Evolutionary conservation across 306 rosid genomes (phyloP).

Genomic region (Betula pendula): DNA sequence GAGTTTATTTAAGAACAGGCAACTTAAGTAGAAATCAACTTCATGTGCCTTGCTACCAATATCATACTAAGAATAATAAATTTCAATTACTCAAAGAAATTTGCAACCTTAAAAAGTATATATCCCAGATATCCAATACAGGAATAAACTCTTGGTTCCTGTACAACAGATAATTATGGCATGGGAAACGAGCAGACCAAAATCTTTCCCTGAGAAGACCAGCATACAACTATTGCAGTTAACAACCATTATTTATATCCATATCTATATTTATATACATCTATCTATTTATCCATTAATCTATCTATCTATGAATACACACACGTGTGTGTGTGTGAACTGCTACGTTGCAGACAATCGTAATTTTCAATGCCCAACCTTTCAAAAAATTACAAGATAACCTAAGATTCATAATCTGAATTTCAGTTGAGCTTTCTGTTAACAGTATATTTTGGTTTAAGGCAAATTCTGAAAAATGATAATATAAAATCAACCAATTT

Average conservation of each 20-base stretch:
- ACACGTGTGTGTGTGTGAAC: too few relatives aligned
- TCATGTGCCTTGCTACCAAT: background rate
- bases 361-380: too few relatives aligned
- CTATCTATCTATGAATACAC: too few relatives aligned
- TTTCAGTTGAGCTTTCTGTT: background rate
- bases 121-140: background rate
- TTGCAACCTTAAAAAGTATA: background rate
- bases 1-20: background rate
- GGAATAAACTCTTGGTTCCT: background rate
- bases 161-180: background rate
- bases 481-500: background rate
- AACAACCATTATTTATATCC: background rate
- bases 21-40: conserved; percentile 13
- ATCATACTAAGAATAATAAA: background rate
- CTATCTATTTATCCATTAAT: too few relatives aligned
- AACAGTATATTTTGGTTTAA: background rate
- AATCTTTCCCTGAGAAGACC: background rate
- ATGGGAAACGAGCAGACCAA: background rate
- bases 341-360: too few relatives aligned
- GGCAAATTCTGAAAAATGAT: background rate
- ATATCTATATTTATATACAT: background rate
- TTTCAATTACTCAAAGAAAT: background rate
- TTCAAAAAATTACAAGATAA: too few relatives aligned
- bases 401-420: too few relatives aligned
- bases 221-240: background rate